A percentile compares a stretch with the other conserved stretches of the same genome.
phyloP scores from a whole-genome alignment of 768 basidiomycete genomes.

The Leccinum pellstonianum region DNA sequence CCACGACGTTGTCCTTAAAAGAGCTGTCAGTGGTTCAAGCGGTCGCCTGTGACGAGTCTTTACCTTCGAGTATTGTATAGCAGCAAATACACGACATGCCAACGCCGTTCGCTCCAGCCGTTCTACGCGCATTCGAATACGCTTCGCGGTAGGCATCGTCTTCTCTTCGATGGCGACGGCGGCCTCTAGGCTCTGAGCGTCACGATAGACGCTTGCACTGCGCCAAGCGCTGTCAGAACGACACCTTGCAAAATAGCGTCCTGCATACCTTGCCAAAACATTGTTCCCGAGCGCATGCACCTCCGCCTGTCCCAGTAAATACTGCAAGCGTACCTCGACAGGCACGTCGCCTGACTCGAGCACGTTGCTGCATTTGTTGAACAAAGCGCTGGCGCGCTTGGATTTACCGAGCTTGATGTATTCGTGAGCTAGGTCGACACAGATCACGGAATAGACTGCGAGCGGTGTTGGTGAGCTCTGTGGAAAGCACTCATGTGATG shows the following conservation, averaged over 20 bases:
- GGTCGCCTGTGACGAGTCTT: background rate
- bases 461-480: background rate
- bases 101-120: slow-evolving; percentile 68
- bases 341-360: slow-evolving; percentile 47
- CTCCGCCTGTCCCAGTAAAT: slow-evolving; percentile 67
- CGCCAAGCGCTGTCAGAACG: background rate
- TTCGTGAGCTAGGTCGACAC: slow-evolving; percentile 74
- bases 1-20: slow-evolving; percentile 57
- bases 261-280: slow-evolving; percentile 52
- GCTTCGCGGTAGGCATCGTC: slow-evolving; percentile 47
- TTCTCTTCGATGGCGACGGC: slow-evolving; percentile 44
- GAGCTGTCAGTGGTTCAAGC: background rate
- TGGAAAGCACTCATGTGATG: background rate
- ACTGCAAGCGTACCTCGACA: slow-evolving; percentile 50
- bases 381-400: slow-evolving; percentile 63
- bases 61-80: slow-evolving; percentile 69
- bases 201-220: slow-evolving; percentile 56
- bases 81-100: slow-evolving; percentile 66
- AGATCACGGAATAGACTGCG: slow-evolving; percentile 60
- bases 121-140: slow-evolving; percentile 58
- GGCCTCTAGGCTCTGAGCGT: slow-evolving; percentile 53
- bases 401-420: slow-evolving; percentile 76
- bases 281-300: slow-evolving; percentile 61
- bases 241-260: background rate
- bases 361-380: slow-evolving; percentile 51